phyloP scores from a whole-genome alignment of 2,329 filamentous ascomycete species.

The Colletotrichum sp. region DNA sequence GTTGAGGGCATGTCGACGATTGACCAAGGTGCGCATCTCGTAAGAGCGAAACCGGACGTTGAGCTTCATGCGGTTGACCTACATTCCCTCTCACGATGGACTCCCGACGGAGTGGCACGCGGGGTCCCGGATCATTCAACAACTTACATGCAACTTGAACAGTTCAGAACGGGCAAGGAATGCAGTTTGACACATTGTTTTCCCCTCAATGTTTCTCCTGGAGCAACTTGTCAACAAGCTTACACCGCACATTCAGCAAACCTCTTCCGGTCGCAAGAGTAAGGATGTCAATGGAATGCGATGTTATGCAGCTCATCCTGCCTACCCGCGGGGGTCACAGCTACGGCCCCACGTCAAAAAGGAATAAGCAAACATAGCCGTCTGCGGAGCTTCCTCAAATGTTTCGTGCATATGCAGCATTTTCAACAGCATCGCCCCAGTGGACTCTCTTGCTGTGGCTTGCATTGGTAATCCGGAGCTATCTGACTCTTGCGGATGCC shows the following conservation, averaged over 20 bases:
- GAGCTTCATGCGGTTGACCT: neutral
- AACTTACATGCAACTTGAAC: neutral
- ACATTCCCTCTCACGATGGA: neutral
- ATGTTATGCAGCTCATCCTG: neutral
- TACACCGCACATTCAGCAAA: neutral
- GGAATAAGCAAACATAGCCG: neutral
- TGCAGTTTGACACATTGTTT: neutral
- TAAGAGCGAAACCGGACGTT: conserved; percentile 6
- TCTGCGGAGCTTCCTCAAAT: neutral
- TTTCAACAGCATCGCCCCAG: neutral
- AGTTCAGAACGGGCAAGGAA: conserved; percentile 9
- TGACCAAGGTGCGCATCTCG: neutral
- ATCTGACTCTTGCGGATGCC: neutral
- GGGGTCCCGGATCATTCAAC: neutral
- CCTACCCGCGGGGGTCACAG: neutral
- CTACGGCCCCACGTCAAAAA: neutral
- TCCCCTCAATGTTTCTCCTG: neutral
- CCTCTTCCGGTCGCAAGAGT: neutral
- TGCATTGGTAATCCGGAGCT: neutral
- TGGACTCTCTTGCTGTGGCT: neutral
- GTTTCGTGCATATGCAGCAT: neutral
- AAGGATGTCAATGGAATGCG: neutral
- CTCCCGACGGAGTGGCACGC: neutral
- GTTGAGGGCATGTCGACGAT: neutral
- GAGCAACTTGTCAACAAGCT: neutral